Percentiles rank a stretch among this genome's conserved stretches.
Evolutionary conservation across 2,329 filamentous ascomycete species (phyloP).

Genomic region (Orbilia blumenaviensis): DNA sequence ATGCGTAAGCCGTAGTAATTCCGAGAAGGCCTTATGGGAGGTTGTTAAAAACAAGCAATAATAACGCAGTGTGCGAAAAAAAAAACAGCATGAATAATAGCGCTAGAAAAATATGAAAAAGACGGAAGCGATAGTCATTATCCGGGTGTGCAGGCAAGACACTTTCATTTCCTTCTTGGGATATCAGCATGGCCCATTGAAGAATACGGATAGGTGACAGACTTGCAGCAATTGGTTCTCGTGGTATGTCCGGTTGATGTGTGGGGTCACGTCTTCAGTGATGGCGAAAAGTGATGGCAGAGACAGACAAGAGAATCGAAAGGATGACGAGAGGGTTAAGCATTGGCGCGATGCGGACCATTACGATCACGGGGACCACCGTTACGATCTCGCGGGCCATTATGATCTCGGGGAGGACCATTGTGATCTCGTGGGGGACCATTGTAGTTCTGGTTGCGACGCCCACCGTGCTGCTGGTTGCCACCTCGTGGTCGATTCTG

Average conservation of each 20-base stretch:
- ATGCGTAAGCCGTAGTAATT: neutral
- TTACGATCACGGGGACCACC: neutral
- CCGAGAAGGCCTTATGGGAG: slow-evolving; percentile 4
- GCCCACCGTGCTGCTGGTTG: slow-evolving; percentile 19
- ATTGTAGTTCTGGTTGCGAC: neutral
- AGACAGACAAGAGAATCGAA: neutral
- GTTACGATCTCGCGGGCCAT: neutral
- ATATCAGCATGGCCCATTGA: neutral
- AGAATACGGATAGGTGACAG: neutral
- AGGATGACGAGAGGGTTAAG: neutral
- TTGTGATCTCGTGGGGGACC: neutral
- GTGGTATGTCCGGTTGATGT: neutral
- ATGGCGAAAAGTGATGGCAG: neutral
- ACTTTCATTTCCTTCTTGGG: neutral
- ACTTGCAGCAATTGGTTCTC: neutral
- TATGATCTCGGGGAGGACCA: neutral
- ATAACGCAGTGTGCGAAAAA: no score
- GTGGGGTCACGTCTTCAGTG: neutral
- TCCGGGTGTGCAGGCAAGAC: neutral
- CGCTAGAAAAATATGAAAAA: slow-evolving; percentile 21
- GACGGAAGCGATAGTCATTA: neutral
- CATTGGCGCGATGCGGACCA: neutral
- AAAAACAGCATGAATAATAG: slow-evolving; percentile 5
- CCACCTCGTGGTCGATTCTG: slow-evolving; percentile 2
- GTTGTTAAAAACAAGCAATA: slow-evolving; percentile 4